These are phyloP conservation scores for Penicillium diatomitis DNA, from an alignment of 495 filamentous ascomycete species.

Conservation along the genomic window DNA sequence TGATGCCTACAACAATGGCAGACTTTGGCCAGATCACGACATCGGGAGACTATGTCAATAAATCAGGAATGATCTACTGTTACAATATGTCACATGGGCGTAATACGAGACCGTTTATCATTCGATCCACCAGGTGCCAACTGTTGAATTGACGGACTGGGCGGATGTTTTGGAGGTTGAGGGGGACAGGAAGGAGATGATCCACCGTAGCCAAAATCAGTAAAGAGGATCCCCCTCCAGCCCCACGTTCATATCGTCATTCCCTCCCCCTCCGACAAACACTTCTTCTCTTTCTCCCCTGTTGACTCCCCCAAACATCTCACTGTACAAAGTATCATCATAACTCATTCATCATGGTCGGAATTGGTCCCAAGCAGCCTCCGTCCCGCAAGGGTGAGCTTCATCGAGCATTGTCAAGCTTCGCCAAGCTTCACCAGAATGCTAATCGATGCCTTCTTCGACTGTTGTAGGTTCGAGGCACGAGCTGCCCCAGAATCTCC, in stretches of 20 bases:
- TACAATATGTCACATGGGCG: no score
- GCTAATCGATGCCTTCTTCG: slow-evolving; percentile 13
- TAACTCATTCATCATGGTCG: slow-evolving; percentile 54
- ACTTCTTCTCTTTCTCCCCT: slow-evolving; percentile 1
- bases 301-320: background rate
- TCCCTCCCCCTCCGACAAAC: background rate
- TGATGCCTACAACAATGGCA: no score
- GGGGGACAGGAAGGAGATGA: background rate
- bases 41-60: no score
- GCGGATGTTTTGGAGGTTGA: no score
- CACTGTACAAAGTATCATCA: background rate
- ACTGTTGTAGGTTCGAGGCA: slow-evolving; percentile 56
- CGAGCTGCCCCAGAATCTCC: slow-evolving; percentile 76
- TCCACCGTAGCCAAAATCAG: slow-evolving; percentile 22
- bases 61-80: no score
- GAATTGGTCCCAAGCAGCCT: slow-evolving; percentile 59
- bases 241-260: slow-evolving; percentile 24
- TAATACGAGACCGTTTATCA: no score
- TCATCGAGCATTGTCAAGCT: slow-evolving; percentile 13
- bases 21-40: no score
- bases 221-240: slow-evolving; percentile 10
- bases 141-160: no score
- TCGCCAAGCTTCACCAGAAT: slow-evolving; percentile 10
- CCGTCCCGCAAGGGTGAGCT: slow-evolving; percentile 69
- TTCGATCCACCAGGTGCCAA: no score